Conservation (phyloP, 2,329 filamentous ascomycete genomes). For the Colletotrichum sp. region DNA sequence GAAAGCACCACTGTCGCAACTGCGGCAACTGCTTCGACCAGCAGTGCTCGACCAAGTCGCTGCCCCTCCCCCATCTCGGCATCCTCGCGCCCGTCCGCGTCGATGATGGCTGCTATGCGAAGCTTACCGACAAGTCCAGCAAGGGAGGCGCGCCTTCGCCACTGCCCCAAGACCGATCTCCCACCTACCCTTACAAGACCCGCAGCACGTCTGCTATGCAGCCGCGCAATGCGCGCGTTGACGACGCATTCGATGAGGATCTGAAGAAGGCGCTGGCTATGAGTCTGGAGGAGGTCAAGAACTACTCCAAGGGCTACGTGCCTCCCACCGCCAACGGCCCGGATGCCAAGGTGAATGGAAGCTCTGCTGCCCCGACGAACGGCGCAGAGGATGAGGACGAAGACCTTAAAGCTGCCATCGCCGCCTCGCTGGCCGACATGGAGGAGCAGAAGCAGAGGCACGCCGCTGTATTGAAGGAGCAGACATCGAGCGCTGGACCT, state of each 20-base stretch:
- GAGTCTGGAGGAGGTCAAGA: slow-evolving; percentile 93
- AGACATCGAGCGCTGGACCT: slow-evolving; percentile 62
- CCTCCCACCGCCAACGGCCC: slow-evolving; percentile 54
- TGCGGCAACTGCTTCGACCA: slow-evolving; percentile 98
- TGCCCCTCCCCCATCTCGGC: slow-evolving; percentile 89
- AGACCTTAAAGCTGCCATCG: slow-evolving; percentile 93
- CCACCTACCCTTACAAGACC: slow-evolving; percentile 64
- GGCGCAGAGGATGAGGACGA: slow-evolving; percentile 85
- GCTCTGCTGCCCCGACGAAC: slow-evolving; percentile 37
- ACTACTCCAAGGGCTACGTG: slow-evolving; percentile 74
- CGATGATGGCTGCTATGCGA: slow-evolving; percentile 93
- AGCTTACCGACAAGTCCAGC: slow-evolving; percentile 78
- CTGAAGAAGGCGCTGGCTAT: slow-evolving; percentile 92
- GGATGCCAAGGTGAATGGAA: slow-evolving; percentile 32
- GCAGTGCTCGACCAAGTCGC: slow-evolving; percentile 87
- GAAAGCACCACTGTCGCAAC: slow-evolving; percentile 97
- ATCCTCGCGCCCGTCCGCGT: slow-evolving; percentile 92
- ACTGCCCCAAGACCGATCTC: slow-evolving; percentile 44
- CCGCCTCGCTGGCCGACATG: slow-evolving; percentile 94
- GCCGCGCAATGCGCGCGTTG: slow-evolving; percentile 84
- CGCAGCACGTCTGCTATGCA: slow-evolving; percentile 78
- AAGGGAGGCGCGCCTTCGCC: slow-evolving; percentile 36
- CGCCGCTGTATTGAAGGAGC: slow-evolving; percentile 81
- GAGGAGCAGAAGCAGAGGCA: slow-evolving; percentile 97
- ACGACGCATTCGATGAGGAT: slow-evolving; percentile 93